A percentile compares a stretch with the other conserved stretches of the same genome.
These are phyloP conservation scores for Rhodomyrtus tomentosa DNA, from an alignment of 345 rosid species.

Conservation along the genomic window DNA sequence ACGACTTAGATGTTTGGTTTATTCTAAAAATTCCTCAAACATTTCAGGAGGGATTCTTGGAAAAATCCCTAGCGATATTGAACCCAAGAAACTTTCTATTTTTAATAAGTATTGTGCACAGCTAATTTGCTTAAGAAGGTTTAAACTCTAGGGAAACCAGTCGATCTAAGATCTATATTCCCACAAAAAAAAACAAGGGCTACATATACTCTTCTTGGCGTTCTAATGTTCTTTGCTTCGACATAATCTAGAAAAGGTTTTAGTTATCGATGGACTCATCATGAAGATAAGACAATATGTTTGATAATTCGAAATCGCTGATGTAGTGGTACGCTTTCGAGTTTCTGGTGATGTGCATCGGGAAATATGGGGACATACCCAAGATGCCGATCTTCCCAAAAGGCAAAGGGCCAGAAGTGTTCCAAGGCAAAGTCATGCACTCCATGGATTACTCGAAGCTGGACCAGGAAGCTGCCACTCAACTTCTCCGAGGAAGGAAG, in stretches of 20 bases:
- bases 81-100: background rate
- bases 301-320: background rate
- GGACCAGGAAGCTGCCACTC: constrained; percentile 45
- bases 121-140: background rate
- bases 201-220: background rate
- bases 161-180: background rate
- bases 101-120: background rate
- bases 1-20: no score
- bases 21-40: no score
- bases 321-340: constrained; percentile 73
- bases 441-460: constrained; percentile 75
- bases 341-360: constrained; percentile 57
- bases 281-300: background rate
- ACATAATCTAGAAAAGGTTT: background rate
- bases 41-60: no score
- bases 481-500: constrained; percentile 50
- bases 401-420: constrained; percentile 54
- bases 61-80: background rate
- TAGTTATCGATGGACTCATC: background rate
- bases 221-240: background rate
- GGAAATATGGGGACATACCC: constrained; percentile 78
- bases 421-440: constrained; percentile 64
- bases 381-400: constrained; percentile 38
- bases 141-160: background rate
- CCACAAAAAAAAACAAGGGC: background rate